Evolutionary conservation across 495 filamentous ascomycete genomes (phyloP).

Genomic region (Penicillium paradoxum): DNA sequence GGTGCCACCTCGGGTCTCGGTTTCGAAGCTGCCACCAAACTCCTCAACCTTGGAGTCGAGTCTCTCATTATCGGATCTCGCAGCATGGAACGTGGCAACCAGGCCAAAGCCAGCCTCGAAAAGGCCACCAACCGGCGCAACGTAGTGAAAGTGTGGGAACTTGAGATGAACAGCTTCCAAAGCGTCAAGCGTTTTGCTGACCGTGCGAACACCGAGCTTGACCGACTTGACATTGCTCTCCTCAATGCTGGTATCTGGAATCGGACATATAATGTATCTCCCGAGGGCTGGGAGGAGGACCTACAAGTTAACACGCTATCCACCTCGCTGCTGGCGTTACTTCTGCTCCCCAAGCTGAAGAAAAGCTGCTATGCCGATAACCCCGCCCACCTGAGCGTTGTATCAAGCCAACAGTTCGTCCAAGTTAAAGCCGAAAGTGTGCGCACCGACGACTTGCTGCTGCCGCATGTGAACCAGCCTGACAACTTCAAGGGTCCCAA

Average conservation of each 20-base stretch:
- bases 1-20: constrained; percentile 51
- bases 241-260: constrained; percentile 46
- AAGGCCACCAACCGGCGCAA: constrained; percentile 34
- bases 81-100: constrained; percentile 40
- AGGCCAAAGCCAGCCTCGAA: constrained; percentile 44
- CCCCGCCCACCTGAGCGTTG: constrained; percentile 34
- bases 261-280: constrained; percentile 26
- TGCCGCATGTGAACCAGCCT: constrained; percentile 32
- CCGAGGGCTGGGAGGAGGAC: constrained; percentile 50
- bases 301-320: constrained; percentile 58
- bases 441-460: constrained; percentile 25
- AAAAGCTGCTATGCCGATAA: constrained; percentile 20
- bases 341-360: constrained; percentile 49
- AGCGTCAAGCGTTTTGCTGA: constrained; percentile 45
- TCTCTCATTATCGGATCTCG: constrained; percentile 42
- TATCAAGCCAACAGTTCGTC: constrained; percentile 41
- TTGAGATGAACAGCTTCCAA: constrained; percentile 51
- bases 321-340: constrained; percentile 49
- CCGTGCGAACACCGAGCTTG: constrained; percentile 33
- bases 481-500: constrained; percentile 27
- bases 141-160: constrained; percentile 47
- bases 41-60: constrained; percentile 40
- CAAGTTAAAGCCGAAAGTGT: constrained; percentile 34
- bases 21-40: constrained; percentile 43
- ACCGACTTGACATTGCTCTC: constrained; percentile 37